Evolutionary conservation across 2,329 filamentous ascomycete genomes (phyloP), one percentile per base, ranked within the genome.

Genomic region (Alternaria panax): DNA sequence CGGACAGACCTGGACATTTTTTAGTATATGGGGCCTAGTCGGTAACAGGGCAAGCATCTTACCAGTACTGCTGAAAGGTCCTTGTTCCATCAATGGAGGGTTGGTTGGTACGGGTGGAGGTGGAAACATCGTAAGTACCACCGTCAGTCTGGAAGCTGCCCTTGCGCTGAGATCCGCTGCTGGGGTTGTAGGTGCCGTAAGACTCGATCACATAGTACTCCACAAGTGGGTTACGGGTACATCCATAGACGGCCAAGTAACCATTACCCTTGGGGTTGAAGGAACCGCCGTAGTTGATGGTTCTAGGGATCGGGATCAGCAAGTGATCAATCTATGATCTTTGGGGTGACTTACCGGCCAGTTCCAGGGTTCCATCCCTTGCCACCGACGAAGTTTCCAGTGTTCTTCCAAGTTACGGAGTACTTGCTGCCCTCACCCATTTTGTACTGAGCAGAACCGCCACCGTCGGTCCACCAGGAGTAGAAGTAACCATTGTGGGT

Each of bases 161-260:
- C 63, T 82, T 82, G 54, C 74, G 70, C 3, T 78, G 81, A 20
- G 67, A 57, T 14, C 75, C 81, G 62, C 80, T 79, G 63, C 78
- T 77, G 6, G 82, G 82, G 25, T 79, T 80, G 65, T 80, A 79
- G 58, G 79, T 79, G 54, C 81, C 83, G 68, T 80, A 82, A 20
- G 76, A 75, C 62, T 87, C 85, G 63, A 86, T 78, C 55, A 87
- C 81, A 74, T 87, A 87, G 78, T 86, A 86, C 65, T 87, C 85
- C 65, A 86, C 77, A 16, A 85, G 76, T 0, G 83, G 83, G 67
- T 79, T 79, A 11, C 72, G 78, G 8, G 82, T 84, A 84, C 85
- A 87, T 30, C 85, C 85, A 64, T 87, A 87, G 28, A 87, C 70
- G 16, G 84, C 67, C 16, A 73, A 62, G 50, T 71, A 70, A 9